Evolutionary conservation across 352 stramenopile genomes (phyloP), one percentile per base, ranked within the genome.

Genomic region (Thalassiosira hispida): DNA sequence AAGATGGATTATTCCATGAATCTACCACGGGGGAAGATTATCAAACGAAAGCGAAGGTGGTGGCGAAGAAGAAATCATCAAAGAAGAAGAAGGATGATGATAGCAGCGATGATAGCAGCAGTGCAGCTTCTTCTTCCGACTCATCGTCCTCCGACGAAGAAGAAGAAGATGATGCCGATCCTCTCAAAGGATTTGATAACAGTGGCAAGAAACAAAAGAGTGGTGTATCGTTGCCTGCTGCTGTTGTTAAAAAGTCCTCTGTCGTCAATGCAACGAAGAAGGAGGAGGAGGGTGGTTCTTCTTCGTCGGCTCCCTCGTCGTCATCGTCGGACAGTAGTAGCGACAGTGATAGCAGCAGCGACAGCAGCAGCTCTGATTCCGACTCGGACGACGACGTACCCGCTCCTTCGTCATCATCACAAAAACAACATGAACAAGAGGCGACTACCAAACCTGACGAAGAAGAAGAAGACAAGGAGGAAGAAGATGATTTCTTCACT

Each of bases 21-120:
- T 81, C 74, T 9, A 85, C 70, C 11, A 83, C 61, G 25, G 74
- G 76, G 0, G 56, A 81, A 29, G 71, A 77, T 69, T 80, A 79
- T 79, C 44, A 73, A 46, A 56, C 56, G 40, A 40, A 69, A 33
- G 25, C 65, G 12, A 67, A 66, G 38, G 7, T 59, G 31, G 14
- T 38, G 18, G 23, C 49, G 49, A 44, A 44, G 16, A 55, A 31
- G 46, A 55, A 16, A 62, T 31, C 23, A 16, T 47, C 65, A 49
- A 27, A 7, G 25, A 51, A 38, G 7, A 16, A 38, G 22, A 47
- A 55, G 31, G 55, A 47, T 27, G 62, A 49, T 51, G 51, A 56
- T 51, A 57, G 25, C 65, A 75, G 59, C 33, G 61, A 73, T 42
- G 33, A 51, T 29, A 14, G 35, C 12, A 29, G 14, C 16, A 23